Conservation (phyloP, 2,329 filamentous ascomycete species). For the Talaromyces sp. region DNA sequence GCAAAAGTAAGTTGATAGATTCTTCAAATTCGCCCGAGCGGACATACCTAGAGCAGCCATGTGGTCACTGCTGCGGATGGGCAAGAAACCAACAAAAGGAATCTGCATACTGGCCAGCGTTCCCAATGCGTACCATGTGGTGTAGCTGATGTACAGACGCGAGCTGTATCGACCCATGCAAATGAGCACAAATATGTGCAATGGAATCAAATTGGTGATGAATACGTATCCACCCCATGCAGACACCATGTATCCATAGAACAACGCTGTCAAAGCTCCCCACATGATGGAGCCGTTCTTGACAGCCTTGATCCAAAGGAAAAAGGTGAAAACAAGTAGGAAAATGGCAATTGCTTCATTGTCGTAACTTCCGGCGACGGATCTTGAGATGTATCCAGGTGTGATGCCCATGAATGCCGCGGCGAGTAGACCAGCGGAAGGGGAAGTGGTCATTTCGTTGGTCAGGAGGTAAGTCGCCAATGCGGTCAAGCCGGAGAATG, state of each 20-base stretch:
- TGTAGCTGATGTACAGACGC: slow-evolving; percentile 92
- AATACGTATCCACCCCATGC: slow-evolving; percentile 99
- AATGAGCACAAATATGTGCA: slow-evolving; percentile 90
- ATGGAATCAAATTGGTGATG: slow-evolving; percentile 93
- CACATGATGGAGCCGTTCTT: slow-evolving; percentile 96
- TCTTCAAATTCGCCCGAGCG: background rate
- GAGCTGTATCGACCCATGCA: slow-evolving; percentile 97
- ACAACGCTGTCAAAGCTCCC: slow-evolving; percentile 89
- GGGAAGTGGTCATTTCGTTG: slow-evolving; percentile 93
- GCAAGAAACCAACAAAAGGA: slow-evolving; percentile 95
- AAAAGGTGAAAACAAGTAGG: slow-evolving; percentile 97
- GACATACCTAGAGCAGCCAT: slow-evolving; percentile 86
- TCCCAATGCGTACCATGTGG: slow-evolving; percentile 94
- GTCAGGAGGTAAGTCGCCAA: slow-evolving; percentile 92
- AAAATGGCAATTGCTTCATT: slow-evolving; percentile 99
- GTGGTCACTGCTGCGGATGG: slow-evolving; percentile 94
- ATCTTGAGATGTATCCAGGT: slow-evolving; percentile 95
- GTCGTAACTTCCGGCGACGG: slow-evolving; percentile 96
- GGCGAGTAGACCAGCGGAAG: slow-evolving; percentile 89
- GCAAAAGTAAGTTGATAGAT: slow-evolving; percentile 22
- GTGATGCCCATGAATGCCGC: slow-evolving; percentile 96
- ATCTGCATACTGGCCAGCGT: slow-evolving; percentile 99
- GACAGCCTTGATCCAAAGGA: slow-evolving; percentile 96
- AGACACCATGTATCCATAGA: slow-evolving; percentile 99
- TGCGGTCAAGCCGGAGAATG: slow-evolving; percentile 89